Conservation (phyloP, 2,329 filamentous ascomycete genomes). For the Fusarium sp. region DNA sequence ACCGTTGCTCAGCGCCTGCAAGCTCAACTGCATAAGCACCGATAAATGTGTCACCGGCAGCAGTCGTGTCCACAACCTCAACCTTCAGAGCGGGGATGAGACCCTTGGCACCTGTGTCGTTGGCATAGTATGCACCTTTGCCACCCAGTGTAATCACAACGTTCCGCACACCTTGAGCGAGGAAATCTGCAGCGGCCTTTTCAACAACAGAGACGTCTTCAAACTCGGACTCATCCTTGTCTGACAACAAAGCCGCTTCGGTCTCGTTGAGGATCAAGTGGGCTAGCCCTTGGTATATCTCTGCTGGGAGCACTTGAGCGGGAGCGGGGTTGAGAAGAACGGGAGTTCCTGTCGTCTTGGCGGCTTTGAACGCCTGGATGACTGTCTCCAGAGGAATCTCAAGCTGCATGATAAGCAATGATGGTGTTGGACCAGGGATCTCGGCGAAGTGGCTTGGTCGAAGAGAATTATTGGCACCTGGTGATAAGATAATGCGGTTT, state of each 20-base stretch:
- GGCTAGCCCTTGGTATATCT: conserved; percentile 72
- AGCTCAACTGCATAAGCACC: conserved; percentile 75
- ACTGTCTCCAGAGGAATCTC: conserved; percentile 76
- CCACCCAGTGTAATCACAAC: conserved; percentile 87
- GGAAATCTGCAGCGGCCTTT: conserved; percentile 66
- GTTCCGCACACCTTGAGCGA: conserved; percentile 74
- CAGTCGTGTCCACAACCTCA: conserved; percentile 88
- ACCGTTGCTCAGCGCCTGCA: background rate
- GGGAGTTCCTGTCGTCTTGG: conserved; percentile 58
- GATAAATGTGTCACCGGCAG: conserved; percentile 93
- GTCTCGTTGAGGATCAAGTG: conserved; percentile 92
- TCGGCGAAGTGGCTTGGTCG: conserved; percentile 48
- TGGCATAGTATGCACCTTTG: conserved; percentile 75
- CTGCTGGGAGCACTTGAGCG: conserved; percentile 72
- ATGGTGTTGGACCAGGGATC: conserved; percentile 54
- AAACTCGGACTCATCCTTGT: conserved; percentile 59
- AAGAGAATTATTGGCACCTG: conserved; percentile 72
- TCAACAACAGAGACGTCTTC: conserved; percentile 55
- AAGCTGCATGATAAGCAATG: conserved; percentile 78
- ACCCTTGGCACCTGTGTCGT: conserved; percentile 51
- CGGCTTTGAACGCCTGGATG: conserved; percentile 65
- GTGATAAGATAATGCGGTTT: conserved; percentile 78
- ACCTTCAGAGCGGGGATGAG: conserved; percentile 74
- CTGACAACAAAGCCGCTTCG: conserved; percentile 79
- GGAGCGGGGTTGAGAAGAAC: conserved; percentile 89